phyloP scores from a whole-genome alignment of 768 basidiomycete genomes.

The Naematelia encephala region DNA sequence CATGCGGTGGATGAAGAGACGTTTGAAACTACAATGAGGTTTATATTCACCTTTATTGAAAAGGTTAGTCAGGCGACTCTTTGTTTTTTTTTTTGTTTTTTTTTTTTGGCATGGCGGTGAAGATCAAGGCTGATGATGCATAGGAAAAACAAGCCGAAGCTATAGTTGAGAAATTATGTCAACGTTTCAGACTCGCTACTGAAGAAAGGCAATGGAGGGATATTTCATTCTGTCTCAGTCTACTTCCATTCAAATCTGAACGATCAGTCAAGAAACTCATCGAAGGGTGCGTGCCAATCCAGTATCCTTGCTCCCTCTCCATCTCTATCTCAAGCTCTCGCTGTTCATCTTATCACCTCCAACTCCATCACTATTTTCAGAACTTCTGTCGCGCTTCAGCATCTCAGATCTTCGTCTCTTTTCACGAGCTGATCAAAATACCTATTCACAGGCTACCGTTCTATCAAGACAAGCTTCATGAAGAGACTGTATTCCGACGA shows the following conservation, averaged over 20 bases:
- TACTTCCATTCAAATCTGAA: slow-evolving; percentile 96
- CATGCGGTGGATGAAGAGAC: slow-evolving; percentile 88
- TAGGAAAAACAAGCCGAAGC: slow-evolving; percentile 98
- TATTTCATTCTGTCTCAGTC: slow-evolving; percentile 88
- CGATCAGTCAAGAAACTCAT: slow-evolving; percentile 93
- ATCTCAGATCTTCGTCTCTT: not conserved
- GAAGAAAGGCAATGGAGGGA: slow-evolving; percentile 96
- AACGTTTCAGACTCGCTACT: slow-evolving; percentile 82
- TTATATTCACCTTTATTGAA: slow-evolving; percentile 95
- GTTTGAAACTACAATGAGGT: slow-evolving; percentile 88
- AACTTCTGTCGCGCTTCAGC: not conserved
- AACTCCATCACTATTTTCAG: not conserved
- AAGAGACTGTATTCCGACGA: slow-evolving; percentile 69
- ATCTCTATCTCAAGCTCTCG: not conserved
- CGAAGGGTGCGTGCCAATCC: slow-evolving; percentile 62
- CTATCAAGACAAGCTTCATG: slow-evolving; percentile 95
- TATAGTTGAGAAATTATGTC: slow-evolving; percentile 96
- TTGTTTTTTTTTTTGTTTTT: too few relatives aligned
- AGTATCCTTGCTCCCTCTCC: not conserved
- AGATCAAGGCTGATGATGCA: not conserved
- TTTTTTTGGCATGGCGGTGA: too few relatives aligned
- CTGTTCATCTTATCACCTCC: not conserved
- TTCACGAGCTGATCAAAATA: not conserved
- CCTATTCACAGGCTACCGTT: slow-evolving; percentile 61
- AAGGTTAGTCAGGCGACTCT: slow-evolving; percentile 74